Percentiles rank a stretch among this genome's conserved stretches.
Conservation (phyloP, 1,139 yeast genomes). For the Hansenula anomala region DNA sequence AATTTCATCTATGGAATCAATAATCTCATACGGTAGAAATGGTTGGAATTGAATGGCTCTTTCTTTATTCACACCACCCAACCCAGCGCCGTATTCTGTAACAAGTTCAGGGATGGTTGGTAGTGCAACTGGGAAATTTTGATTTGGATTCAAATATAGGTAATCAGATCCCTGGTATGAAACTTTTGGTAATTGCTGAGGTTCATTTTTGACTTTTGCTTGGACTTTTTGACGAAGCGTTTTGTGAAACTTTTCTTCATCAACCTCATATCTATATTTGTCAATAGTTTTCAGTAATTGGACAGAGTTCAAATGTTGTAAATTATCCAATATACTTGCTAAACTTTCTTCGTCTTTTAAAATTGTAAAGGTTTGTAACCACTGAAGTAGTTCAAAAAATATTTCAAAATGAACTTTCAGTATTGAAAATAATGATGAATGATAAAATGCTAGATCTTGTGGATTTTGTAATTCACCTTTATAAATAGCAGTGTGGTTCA, state of each 20-base stretch:
- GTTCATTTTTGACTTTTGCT: conserved; percentile 29
- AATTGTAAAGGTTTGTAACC: conserved; percentile 82
- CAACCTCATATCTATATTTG: conserved; percentile 79
- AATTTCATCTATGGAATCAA: conserved; percentile 63
- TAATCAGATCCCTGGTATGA: conserved; percentile 9
- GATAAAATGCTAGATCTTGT: conserved; percentile 18
- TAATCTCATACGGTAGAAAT: conserved; percentile 49
- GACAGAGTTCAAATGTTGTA: conserved; percentile 56
- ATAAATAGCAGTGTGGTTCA: conserved; percentile 23
- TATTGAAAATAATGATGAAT: conserved; percentile 26
- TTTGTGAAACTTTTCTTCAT: conserved; percentile 62
- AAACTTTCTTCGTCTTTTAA: conserved; percentile 51
- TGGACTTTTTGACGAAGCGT: conserved; percentile 26
- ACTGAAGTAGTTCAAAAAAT: conserved; percentile 75
- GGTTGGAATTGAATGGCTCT: conserved; percentile 56
- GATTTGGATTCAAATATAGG: conserved; percentile 18
- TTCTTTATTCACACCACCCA: conserved; percentile 45
- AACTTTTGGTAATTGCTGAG: conserved; percentile 20
- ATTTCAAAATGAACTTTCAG: conserved; percentile 70
- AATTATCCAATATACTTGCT: conserved; percentile 52
- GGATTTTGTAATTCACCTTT: conserved; percentile 12
- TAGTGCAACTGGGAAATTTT: conserved; percentile 34
- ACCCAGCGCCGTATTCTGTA: conserved; percentile 56
- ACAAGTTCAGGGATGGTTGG: conserved; percentile 60
- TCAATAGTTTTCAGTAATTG: conserved; percentile 71